Percentiles rank a stretch among this genome's conserved stretches.
Conservation (phyloP, 257 asterid genomes). For the Marsdenia floribunda region DNA sequence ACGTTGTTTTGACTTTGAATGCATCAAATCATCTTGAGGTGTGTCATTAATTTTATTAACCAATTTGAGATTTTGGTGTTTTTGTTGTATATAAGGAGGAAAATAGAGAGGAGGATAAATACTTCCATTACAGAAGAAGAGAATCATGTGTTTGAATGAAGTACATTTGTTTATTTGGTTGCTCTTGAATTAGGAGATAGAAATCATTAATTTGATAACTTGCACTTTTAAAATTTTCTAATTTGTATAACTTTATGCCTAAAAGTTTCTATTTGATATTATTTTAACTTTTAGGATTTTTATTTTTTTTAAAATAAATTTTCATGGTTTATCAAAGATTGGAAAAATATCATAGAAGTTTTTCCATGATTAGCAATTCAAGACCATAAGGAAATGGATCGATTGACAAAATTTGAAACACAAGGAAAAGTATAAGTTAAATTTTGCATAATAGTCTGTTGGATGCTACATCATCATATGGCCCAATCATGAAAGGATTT, state of each 20-base stretch:
- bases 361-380: not conserved
- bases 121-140: not conserved
- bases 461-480: not conserved
- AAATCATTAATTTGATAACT: not conserved
- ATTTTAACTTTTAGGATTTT: not conserved
- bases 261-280: not conserved
- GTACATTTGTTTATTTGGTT: not conserved
- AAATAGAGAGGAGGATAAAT: not conserved
- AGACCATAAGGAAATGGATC: not conserved
- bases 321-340: not conserved
- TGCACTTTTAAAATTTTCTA: not conserved
- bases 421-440: not conserved
- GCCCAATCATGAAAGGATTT: not conserved
- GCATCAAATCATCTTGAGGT: constrained; percentile 97
- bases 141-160: not conserved
- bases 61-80: not conserved
- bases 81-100: not conserved
- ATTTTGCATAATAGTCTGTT: not conserved
- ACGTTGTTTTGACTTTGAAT: constrained; percentile 91
- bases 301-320: not conserved
- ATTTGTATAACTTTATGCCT: not conserved
- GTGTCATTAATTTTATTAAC: constrained; percentile 7
- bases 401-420: not conserved
- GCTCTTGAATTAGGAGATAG: not conserved
- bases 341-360: not conserved